Conservation (phyloP, 352 stramenopile genomes). For the Phytophthora kernoviae region DNA sequence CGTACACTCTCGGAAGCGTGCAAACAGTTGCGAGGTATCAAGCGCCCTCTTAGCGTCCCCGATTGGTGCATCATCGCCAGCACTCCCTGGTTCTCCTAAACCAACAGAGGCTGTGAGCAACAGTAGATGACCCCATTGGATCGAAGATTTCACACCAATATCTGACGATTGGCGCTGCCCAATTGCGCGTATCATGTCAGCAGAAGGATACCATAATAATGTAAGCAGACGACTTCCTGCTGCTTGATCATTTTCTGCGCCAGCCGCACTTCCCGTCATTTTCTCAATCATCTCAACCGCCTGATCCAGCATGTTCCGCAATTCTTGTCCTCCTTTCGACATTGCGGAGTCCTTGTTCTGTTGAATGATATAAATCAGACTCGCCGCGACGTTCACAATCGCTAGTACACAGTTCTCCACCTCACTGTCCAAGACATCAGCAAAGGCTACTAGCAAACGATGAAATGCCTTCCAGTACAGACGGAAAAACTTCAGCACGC, state of each 20-base stretch:
- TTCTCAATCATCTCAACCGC: conserved; percentile 39
- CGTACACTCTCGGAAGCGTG: conserved; percentile 42
- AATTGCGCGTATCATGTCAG: conserved; percentile 50
- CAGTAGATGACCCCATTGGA: conserved; percentile 43
- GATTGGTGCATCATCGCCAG: conserved; percentile 5
- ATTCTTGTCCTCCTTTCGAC: conserved; percentile 31
- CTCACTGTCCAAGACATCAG: conserved; percentile 29
- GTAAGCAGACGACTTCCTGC: conserved; percentile 18
- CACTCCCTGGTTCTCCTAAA: conserved; percentile 4
- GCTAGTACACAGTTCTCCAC: conserved; percentile 48
- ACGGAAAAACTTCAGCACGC: conserved; percentile 49
- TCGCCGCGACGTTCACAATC: conserved; percentile 45
- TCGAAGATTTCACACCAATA: conserved; percentile 16
- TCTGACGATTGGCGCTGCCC: conserved; percentile 32
- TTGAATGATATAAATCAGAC: conserved; percentile 28
- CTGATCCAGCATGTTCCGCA: conserved; percentile 37
- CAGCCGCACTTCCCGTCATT: conserved; percentile 15
- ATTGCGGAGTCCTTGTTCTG: conserved; percentile 6
- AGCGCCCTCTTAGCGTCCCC: conserved; percentile 22
- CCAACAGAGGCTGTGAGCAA: conserved; percentile 38
- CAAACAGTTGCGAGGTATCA: conserved; percentile 39
- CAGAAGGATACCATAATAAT: conserved; percentile 45
- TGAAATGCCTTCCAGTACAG: conserved; percentile 69
- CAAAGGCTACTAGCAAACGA: conserved; percentile 45
- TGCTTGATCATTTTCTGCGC: conserved; percentile 9